Conservation (phyloP, 371 early-diverging fungal genomes). For the Blastocladiella emersonii region DNA sequence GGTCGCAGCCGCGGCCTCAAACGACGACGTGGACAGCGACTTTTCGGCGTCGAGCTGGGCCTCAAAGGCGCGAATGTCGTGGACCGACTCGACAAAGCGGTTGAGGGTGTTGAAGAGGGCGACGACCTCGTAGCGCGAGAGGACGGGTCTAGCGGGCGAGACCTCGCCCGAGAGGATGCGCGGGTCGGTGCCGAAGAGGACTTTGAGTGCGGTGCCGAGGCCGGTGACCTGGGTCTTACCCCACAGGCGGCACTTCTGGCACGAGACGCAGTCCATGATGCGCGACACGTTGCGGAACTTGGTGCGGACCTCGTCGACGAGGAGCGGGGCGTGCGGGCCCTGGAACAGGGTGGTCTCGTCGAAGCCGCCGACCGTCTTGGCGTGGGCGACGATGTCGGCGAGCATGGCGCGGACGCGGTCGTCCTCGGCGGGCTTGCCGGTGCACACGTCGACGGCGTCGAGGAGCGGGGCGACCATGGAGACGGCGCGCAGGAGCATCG, state of each 20-base stretch:
- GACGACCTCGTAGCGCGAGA: slow-evolving; percentile 72
- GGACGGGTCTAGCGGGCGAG: slow-evolving; percentile 13
- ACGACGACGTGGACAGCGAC: background rate
- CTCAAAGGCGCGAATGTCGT: slow-evolving; percentile 47
- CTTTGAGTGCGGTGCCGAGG: slow-evolving; percentile 85
- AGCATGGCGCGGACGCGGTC: slow-evolving; percentile 35
- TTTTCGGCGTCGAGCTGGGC: background rate
- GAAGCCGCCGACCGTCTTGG: slow-evolving; percentile 56
- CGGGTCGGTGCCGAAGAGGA: slow-evolving; percentile 78
- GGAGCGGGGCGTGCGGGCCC: slow-evolving; percentile 24
- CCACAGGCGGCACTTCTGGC: slow-evolving; percentile 97
- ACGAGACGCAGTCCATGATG: slow-evolving; percentile 97
- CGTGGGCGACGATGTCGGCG: slow-evolving; percentile 34
- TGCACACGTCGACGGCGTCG: slow-evolving; percentile 46
- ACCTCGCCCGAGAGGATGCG: slow-evolving; percentile 27
- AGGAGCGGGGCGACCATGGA: slow-evolving; percentile 69
- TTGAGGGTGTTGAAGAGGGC: slow-evolving; percentile 81
- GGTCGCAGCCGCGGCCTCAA: background rate
- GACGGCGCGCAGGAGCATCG: slow-evolving; percentile 66
- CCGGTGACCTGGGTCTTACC: slow-evolving; percentile 61
- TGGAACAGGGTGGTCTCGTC: slow-evolving; percentile 72
- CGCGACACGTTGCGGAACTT: slow-evolving; percentile 89
- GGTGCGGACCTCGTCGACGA: slow-evolving; percentile 71
- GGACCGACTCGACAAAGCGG: slow-evolving; percentile 64
- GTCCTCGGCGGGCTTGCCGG: slow-evolving; percentile 42